Conservation (phyloP, 176 grass and related monocot genomes). For the Themeda triandra region DNA sequence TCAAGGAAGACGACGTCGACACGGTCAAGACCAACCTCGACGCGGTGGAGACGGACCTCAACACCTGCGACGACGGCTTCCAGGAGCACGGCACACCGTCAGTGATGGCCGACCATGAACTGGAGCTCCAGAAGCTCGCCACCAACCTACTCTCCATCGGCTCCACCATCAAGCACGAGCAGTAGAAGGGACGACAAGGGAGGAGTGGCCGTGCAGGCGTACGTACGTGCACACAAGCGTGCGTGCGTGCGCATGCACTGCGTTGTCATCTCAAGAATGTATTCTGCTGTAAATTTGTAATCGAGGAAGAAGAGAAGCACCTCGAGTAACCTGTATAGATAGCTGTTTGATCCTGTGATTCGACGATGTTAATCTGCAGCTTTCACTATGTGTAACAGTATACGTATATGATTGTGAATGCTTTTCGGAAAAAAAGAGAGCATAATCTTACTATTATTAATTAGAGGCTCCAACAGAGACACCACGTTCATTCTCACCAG, state of each 20-base stretch:
- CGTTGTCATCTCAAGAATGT: background rate
- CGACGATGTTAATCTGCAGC: no score
- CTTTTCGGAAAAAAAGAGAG: background rate
- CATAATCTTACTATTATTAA: background rate
- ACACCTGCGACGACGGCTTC: constrained; percentile 54
- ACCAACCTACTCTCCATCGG: constrained; percentile 58
- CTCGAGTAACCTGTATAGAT: background rate
- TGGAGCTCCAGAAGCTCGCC: constrained; percentile 32
- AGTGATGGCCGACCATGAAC: constrained; percentile 27
- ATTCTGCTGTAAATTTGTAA: background rate
- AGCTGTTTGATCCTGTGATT: no score
- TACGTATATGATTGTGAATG: background rate
- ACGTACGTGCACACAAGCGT: background rate
- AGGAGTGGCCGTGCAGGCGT: background rate
- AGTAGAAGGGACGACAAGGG: background rate
- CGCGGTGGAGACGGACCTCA: constrained; percentile 23
- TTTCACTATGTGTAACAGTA: background rate
- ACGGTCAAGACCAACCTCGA: constrained; percentile 36
- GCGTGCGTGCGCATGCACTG: background rate
- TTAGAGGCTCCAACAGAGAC: no score
- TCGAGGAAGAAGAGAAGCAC: background rate
- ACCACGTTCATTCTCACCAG: no score
- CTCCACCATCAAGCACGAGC: background rate
- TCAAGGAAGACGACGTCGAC: constrained; percentile 27
- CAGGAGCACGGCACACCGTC: constrained; percentile 8